phyloP scores from a whole-genome alignment of 805 yeast genomes.

The Maudiozyma bulderi region DNA sequence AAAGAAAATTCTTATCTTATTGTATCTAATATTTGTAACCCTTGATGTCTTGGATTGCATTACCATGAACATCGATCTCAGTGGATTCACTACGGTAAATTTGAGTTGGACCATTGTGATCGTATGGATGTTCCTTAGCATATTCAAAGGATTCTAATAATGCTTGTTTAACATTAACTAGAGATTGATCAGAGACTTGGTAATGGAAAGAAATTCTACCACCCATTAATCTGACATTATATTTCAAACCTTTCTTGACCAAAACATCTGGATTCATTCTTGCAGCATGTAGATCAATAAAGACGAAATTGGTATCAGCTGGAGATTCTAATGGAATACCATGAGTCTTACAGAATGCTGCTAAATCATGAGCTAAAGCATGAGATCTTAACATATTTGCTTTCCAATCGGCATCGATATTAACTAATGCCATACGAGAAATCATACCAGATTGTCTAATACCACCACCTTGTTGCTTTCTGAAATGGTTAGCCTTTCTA shows the following conservation, averaged over 20 bases:
- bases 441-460: slow-evolving; percentile 81
- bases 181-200: slow-evolving; percentile 46
- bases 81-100: slow-evolving; percentile 35
- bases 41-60: slow-evolving; percentile 24
- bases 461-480: slow-evolving; percentile 91
- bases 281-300: slow-evolving; percentile 48
- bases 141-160: slow-evolving; percentile 46
- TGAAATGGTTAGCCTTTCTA: slow-evolving; percentile 69
- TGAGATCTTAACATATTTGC: slow-evolving; percentile 42
- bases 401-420: slow-evolving; percentile 70
- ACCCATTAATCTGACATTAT: slow-evolving; percentile 57
- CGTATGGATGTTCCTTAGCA: slow-evolving; percentile 45
- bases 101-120: slow-evolving; percentile 39
- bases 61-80: slow-evolving; percentile 27
- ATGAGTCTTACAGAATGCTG: slow-evolving; percentile 40
- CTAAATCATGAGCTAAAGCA: slow-evolving; percentile 41
- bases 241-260: slow-evolving; percentile 43
- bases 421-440: slow-evolving; percentile 67
- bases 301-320: slow-evolving; percentile 75
- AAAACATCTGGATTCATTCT: slow-evolving; percentile 48
- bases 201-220: slow-evolving; percentile 76
- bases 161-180: slow-evolving; percentile 49
- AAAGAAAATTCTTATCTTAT: background rate
- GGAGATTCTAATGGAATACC: slow-evolving; percentile 63
- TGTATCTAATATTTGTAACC: slow-evolving; percentile 22